Evolutionary conservation across 176 grass and related monocot genomes (phyloP).

Genomic region (Cymbopogon citratus): DNA sequence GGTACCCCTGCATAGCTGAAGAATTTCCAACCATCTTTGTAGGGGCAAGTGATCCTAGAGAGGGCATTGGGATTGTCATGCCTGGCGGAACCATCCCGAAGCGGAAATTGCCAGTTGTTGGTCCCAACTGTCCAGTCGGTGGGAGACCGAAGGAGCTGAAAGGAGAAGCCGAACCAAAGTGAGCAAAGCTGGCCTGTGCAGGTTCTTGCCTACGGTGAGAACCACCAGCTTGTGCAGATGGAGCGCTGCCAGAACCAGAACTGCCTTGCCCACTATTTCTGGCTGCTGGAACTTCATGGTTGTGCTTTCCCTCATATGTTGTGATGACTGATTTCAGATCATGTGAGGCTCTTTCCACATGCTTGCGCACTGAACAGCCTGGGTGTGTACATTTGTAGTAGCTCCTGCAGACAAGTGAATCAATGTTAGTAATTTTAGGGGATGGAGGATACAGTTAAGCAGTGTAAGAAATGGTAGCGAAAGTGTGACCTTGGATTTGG

Average conservation of each 20-base stretch:
- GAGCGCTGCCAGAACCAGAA: constrained; percentile 7
- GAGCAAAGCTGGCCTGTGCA: constrained; percentile 23
- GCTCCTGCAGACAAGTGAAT: constrained; percentile 58
- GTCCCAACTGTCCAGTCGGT: constrained; percentile 43
- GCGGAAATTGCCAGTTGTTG: constrained; percentile 34
- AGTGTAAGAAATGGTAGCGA: background rate
- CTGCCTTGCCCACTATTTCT: constrained; percentile 63
- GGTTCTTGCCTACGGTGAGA: constrained; percentile 37
- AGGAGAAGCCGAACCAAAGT: constrained; percentile 37
- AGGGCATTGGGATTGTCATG: constrained; percentile 53
- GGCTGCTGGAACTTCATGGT: constrained; percentile 93
- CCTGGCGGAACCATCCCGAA: constrained; percentile 55
- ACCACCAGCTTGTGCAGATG: constrained; percentile 28
- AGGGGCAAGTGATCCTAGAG: constrained; percentile 35
- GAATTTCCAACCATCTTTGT: constrained; percentile 31
- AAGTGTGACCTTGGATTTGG: constrained; percentile 85
- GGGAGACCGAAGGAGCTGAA: constrained; percentile 46
- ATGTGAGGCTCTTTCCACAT: constrained; percentile 92
- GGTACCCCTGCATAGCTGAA: constrained; percentile 32
- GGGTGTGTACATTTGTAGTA: constrained; percentile 97
- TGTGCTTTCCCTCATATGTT: constrained; percentile 90
- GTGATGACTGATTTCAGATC: constrained; percentile 99
- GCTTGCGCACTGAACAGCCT: constrained; percentile 87
- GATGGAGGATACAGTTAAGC: background rate
- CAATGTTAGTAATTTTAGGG: background rate